phyloP scores from a whole-genome alignment of 139 green algal species.

The Chlorella vulgaris region DNA sequence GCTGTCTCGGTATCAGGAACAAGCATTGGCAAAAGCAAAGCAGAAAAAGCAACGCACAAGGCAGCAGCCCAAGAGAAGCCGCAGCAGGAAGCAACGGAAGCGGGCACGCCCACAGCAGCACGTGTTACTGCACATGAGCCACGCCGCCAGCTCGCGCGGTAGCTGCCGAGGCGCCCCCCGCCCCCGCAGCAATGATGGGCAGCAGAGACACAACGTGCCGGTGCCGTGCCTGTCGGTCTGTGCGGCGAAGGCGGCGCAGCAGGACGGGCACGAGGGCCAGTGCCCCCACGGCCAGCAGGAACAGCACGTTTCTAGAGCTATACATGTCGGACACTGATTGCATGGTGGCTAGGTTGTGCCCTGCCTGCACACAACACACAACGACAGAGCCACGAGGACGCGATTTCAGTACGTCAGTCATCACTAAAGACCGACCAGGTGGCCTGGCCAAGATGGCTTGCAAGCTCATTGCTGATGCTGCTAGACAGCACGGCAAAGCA shows the following conservation, averaged over 20 bases:
- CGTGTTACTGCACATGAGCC: too few relatives aligned
- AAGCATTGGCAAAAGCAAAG: too few relatives aligned
- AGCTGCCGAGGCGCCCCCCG: neutral
- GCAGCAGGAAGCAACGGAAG: too few relatives aligned
- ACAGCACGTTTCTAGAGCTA: constrained; percentile 30
- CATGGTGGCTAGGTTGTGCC: constrained; percentile 31
- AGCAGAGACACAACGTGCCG: neutral
- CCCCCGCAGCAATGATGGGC: neutral
- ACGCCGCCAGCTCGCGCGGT: too few relatives aligned
- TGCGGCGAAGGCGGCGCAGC: constrained; percentile 22
- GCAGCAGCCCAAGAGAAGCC: too few relatives aligned
- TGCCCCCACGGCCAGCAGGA: constrained; percentile 27
- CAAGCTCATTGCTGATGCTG: too few relatives aligned
- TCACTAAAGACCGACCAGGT: too few relatives aligned
- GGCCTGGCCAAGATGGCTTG: too few relatives aligned
- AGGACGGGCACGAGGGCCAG: constrained; percentile 41
- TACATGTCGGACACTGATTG: constrained; percentile 41
- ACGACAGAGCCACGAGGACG: neutral
- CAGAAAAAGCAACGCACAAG: too few relatives aligned
- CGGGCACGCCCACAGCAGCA: too few relatives aligned
- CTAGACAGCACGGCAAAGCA: too few relatives aligned
- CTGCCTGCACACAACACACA: constrained; percentile 17
- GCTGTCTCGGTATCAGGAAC: too few relatives aligned
- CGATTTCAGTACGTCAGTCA: neutral
- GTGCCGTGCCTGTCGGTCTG: neutral